phyloP scores from a whole-genome alignment of 371 early-diverging fungal species.

The Rhizopus delemar region DNA sequence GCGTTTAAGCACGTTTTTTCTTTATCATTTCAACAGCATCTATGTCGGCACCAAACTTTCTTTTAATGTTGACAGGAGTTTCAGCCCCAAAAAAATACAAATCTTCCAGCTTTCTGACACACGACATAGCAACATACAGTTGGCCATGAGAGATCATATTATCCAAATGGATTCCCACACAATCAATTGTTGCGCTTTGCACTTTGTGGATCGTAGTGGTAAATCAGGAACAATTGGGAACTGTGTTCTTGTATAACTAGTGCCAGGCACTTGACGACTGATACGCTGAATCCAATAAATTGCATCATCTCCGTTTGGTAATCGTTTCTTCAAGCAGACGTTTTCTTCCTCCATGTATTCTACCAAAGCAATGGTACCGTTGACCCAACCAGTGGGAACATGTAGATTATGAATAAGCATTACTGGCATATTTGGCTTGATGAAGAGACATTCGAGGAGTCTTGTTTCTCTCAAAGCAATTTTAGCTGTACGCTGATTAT shows the following conservation, averaged over 20 bases:
- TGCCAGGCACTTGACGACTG: background rate
- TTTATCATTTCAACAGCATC: background rate
- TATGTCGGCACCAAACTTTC: background rate
- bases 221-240: background rate
- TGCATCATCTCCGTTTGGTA: too few relatives aligned
- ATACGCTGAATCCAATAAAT: conserved; percentile 10
- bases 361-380: conserved; percentile 2
- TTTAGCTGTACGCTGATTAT: background rate
- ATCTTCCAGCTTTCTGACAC: background rate
- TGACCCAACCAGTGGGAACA: background rate
- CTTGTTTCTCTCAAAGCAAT: conserved; percentile 3
- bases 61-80: background rate
- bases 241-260: background rate
- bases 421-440: background rate
- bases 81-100: conserved; percentile 4
- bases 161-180: background rate
- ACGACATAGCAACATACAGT: conserved; percentile 12
- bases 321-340: conserved; percentile 5
- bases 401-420: background rate
- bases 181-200: conserved; percentile 3
- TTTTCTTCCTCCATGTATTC: conserved; percentile 8
- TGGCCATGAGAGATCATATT: conserved; percentile 12
- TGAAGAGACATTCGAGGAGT: background rate
- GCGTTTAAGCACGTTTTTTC: too few relatives aligned
- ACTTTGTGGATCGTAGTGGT: conserved; percentile 1